phyloP scores from a whole-genome alignment of 345 rosid species.

The Hibiscus mutabilis region DNA sequence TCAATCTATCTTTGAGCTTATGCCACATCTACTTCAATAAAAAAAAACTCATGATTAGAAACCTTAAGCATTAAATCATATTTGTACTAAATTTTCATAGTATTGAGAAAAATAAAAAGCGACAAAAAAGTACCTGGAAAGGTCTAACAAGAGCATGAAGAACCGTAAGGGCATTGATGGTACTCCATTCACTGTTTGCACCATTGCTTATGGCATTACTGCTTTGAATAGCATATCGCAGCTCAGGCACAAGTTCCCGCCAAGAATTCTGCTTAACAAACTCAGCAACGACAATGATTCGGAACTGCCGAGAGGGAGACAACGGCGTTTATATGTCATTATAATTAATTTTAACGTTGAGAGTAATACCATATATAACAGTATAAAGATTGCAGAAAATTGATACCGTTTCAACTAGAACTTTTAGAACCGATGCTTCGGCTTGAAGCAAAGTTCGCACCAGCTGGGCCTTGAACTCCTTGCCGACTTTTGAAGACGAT shows the following conservation, averaged over 20 bases:
- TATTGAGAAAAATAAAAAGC: neutral
- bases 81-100: neutral
- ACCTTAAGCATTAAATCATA: neutral
- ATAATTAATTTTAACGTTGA: neutral
- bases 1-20: neutral
- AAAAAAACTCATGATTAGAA: no score
- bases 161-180: slow-evolving; percentile 49
- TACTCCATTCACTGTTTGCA: slow-evolving; percentile 39
- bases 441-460: slow-evolving; percentile 54
- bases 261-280: slow-evolving; percentile 62
- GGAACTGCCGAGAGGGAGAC: slow-evolving; percentile 43
- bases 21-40: neutral
- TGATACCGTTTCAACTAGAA: slow-evolving; percentile 68
- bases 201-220: slow-evolving; percentile 37
- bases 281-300: slow-evolving; percentile 47
- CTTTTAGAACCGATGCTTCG: slow-evolving; percentile 60
- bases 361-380: neutral
- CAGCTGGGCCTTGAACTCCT: slow-evolving; percentile 72
- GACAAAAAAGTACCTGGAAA: slow-evolving; percentile 51
- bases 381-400: neutral
- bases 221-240: slow-evolving; percentile 52
- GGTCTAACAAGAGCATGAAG: slow-evolving; percentile 69
- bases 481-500: slow-evolving; percentile 34
- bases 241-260: slow-evolving; percentile 72
- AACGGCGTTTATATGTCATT: neutral